A percentile compares a stretch with the other conserved stretches of the same genome.
These are phyloP conservation scores for Logfia minima DNA, from an alignment of 129 eudicot species.

Conservation along the genomic window DNA sequence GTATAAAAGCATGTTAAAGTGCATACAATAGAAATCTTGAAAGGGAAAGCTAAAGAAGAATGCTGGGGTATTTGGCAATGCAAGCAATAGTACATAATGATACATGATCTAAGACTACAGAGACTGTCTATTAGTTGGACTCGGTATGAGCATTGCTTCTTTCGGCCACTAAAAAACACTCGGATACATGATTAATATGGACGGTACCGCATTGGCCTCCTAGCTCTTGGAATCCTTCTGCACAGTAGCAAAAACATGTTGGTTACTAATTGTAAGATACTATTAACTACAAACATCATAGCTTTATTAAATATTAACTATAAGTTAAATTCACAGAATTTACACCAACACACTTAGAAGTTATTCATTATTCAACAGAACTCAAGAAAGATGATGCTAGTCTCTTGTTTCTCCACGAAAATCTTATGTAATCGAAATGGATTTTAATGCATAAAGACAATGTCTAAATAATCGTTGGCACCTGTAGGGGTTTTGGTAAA, in stretches of 20 bases:
- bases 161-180: slow-evolving; percentile 20
- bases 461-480: neutral
- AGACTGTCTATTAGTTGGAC: slow-evolving; percentile 28
- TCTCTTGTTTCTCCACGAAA: neutral
- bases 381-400: neutral
- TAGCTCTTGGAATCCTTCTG: slow-evolving; percentile 75
- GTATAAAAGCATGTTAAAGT: slow-evolving; percentile 30
- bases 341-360: neutral
- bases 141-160: slow-evolving; percentile 21
- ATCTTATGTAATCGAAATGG: neutral
- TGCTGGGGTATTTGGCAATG: slow-evolving; percentile 11
- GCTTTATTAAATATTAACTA: neutral
- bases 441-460: too few relatives aligned
- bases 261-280: slow-evolving; percentile 16
- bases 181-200: slow-evolving; percentile 41
- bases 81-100: slow-evolving; percentile 40
- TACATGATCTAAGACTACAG: slow-evolving; percentile 39
- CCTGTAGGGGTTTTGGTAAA: neutral
- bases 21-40: slow-evolving; percentile 22
- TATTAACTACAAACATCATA: slow-evolving; percentile 1
- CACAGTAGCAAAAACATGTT: slow-evolving; percentile 27
- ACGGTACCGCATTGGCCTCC: slow-evolving; percentile 70
- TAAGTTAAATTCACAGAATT: neutral
- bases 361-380: neutral
- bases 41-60: slow-evolving; percentile 25